These are phyloP conservation scores for Aureobasidium subglaciale DNA, from an alignment of 2,329 filamentous ascomycete genomes.

Conservation along the genomic window DNA sequence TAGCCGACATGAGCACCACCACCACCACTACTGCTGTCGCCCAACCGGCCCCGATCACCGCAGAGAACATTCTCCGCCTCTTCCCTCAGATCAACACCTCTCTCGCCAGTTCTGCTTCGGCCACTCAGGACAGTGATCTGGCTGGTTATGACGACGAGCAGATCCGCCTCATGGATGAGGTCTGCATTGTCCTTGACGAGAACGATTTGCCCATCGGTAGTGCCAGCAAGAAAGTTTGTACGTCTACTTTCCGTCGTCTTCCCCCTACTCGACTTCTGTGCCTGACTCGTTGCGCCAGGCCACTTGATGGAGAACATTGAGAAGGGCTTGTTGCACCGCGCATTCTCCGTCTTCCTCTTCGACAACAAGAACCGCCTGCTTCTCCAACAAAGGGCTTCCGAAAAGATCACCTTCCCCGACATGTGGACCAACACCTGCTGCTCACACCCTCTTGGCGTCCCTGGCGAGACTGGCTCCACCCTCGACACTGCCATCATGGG, in stretches of 20 bases:
- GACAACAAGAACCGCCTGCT: conserved; percentile 87
- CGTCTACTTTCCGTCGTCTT: conserved; percentile 31
- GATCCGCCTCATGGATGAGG: conserved; percentile 96
- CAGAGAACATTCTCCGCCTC: conserved; percentile 75
- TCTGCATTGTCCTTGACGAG: conserved; percentile 93
- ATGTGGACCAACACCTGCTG: conserved; percentile 99
- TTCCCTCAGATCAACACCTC: conserved; percentile 74
- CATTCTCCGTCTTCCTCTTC: conserved; percentile 97
- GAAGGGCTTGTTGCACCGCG: conserved; percentile 88
- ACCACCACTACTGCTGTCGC: conserved; percentile 25
- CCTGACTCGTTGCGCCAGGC: conserved; percentile 46
- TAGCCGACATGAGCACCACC: conserved; percentile 26
- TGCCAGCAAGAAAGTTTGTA: conserved; percentile 96
- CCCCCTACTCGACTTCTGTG: neutral
- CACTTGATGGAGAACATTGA: conserved; percentile 99
- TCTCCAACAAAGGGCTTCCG: conserved; percentile 85
- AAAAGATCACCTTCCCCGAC: conserved; percentile 99
- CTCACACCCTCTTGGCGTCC: conserved; percentile 88
- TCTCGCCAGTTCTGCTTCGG: conserved; percentile 49
- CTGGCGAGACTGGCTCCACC: conserved; percentile 80
- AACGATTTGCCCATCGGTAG: conserved; percentile 90
- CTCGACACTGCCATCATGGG: conserved; percentile 74
- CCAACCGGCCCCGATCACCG: conserved; percentile 60
- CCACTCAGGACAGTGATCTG: conserved; percentile 60
- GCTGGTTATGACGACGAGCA: conserved; percentile 95